Percentiles rank a stretch among this genome's conserved stretches.
Conservation (phyloP, 306 rosid species). For the Pyrus pyrifolia region DNA sequence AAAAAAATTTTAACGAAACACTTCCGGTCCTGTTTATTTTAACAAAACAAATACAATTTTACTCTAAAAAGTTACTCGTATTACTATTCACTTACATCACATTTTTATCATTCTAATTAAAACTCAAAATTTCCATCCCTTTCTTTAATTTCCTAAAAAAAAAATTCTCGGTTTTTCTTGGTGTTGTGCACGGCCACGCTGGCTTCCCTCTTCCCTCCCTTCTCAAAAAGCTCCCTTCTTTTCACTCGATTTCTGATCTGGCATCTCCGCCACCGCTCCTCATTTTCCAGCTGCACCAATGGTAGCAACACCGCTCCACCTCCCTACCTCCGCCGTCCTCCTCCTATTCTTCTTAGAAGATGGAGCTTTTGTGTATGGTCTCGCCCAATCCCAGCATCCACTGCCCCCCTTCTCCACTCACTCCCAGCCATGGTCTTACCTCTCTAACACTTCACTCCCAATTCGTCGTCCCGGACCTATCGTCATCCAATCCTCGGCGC, state of each 20-base stretch:
- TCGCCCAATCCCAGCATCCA: constrained; percentile 27
- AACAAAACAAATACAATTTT: background rate
- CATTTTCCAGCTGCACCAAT: constrained; percentile 17
- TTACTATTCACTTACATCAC: too few relatives aligned
- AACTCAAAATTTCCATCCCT: too few relatives aligned
- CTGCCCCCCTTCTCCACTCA: constrained; percentile 25
- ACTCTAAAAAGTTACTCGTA: too few relatives aligned
- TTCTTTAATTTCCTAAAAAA: too few relatives aligned
- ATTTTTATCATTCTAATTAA: too few relatives aligned
- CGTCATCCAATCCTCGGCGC: constrained; percentile 42
- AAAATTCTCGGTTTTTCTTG: background rate
- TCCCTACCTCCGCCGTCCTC: constrained; percentile 1
- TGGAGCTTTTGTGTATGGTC: background rate
- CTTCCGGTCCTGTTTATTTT: too few relatives aligned
- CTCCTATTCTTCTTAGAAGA: constrained; percentile 2
- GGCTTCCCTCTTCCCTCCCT: background rate
- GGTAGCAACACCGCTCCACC: constrained; percentile 23
- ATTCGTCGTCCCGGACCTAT: constrained; percentile 20
- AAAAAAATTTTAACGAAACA: too few relatives aligned
- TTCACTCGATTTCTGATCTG: constrained; percentile 16
- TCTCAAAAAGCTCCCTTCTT: background rate
- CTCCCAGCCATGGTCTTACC: constrained; percentile 69
- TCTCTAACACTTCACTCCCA: constrained; percentile 44
- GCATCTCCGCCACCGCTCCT: constrained; percentile 9
- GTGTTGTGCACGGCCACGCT: background rate